Conservation (phyloP, 2,329 filamentous ascomycete species). For the Alternaria alternata region DNA sequence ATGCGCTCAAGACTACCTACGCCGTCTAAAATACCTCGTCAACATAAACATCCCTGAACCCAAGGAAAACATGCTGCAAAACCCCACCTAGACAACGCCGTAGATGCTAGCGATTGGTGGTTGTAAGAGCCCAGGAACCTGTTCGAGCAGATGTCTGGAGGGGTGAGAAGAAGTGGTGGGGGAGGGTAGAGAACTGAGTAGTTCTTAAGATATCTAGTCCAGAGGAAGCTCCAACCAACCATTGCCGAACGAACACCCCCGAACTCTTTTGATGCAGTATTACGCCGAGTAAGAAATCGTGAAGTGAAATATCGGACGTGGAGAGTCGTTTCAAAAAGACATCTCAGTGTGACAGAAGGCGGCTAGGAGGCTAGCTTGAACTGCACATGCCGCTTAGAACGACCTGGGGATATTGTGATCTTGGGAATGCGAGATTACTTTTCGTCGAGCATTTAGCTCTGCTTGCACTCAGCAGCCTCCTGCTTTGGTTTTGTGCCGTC, state of each 20-base stretch:
- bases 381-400: slow-evolving; percentile 16
- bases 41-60: slow-evolving; percentile 13
- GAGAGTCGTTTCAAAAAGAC: slow-evolving; percentile 16
- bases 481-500: slow-evolving; percentile 56
- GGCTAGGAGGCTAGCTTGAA: slow-evolving; percentile 10
- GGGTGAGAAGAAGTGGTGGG: slow-evolving; percentile 11
- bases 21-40: slow-evolving; percentile 14
- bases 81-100: slow-evolving; percentile 29
- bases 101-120: slow-evolving; percentile 26
- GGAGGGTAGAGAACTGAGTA: slow-evolving; percentile 28
- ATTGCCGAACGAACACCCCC: slow-evolving; percentile 23
- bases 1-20: slow-evolving; percentile 11
- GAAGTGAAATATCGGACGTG: slow-evolving; percentile 22
- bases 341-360: slow-evolving; percentile 8
- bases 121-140: slow-evolving; percentile 13
- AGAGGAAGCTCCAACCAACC: slow-evolving; percentile 24
- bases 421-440: slow-evolving; percentile 8
- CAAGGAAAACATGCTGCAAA: slow-evolving; percentile 21
- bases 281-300: slow-evolving; percentile 37
- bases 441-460: slow-evolving; percentile 45
- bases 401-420: slow-evolving; percentile 20
- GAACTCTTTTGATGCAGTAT: slow-evolving; percentile 39
- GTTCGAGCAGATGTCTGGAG: slow-evolving; percentile 10
- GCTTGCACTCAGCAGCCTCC: slow-evolving; percentile 56
- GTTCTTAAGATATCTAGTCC: slow-evolving; percentile 36